These are phyloP conservation scores for Lobulomyces angularis DNA, from an alignment of 192 early-diverging fungal genomes.

Conservation along the genomic window DNA sequence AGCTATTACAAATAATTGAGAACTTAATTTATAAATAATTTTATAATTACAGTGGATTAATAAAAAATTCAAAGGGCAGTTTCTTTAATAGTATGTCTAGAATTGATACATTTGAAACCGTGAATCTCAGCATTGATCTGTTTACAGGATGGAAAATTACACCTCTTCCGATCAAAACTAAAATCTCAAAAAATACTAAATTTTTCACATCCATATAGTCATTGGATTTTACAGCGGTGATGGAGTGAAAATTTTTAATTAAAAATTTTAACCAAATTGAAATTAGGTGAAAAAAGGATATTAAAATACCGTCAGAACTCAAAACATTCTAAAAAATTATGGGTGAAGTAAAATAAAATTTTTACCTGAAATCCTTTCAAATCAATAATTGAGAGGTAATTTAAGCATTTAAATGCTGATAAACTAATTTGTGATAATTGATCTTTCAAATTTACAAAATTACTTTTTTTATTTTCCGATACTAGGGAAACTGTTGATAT, in stretches of 20 bases:
- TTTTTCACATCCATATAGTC: constrained; percentile 2
- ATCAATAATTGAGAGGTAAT: no score
- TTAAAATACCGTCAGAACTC: constrained; percentile 13
- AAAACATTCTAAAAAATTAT: constrained; percentile 9
- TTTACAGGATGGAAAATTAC: constrained; percentile 5
- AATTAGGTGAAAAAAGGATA: constrained; percentile 13
- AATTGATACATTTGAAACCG: constrained; percentile 2
- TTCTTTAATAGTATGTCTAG: constrained; percentile 9
- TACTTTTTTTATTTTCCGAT: no score
- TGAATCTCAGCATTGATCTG: constrained; percentile 12
- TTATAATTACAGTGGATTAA: constrained; percentile 1
- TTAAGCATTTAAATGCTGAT: no score
- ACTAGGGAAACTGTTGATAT: no score
- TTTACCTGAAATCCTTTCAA: no score
- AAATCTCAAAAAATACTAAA: constrained; percentile 6
- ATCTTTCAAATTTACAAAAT: no score
- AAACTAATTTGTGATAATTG: no score
- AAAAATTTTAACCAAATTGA: constrained; percentile 19
- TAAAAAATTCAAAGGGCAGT: constrained; percentile 15
- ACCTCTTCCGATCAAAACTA: constrained; percentile 10
- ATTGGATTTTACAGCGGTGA: constrained; percentile 8
- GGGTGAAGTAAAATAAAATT: no score
- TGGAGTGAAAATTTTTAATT: no score
- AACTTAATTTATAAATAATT: background rate
- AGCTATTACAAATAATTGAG: background rate